These are phyloP conservation scores for Hippophae rhamnoides DNA, from an alignment of 306 rosid species.

Conservation along the genomic window DNA sequence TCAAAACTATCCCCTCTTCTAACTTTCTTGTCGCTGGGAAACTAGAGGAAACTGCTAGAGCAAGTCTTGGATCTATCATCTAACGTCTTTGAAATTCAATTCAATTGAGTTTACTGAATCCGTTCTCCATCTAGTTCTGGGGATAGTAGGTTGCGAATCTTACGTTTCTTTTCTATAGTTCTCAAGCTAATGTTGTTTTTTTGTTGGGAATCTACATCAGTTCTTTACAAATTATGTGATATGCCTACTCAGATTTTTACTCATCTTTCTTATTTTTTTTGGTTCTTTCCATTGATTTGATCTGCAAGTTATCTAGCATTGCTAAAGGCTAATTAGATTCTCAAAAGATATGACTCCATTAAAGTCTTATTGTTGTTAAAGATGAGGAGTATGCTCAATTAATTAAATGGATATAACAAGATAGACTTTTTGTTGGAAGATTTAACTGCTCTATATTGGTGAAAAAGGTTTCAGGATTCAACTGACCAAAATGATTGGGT, in stretches of 20 bases:
- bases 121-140: no score
- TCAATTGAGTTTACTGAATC: no score
- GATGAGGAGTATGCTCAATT: neutral
- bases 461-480: no score
- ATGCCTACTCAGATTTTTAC: neutral
- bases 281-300: neutral
- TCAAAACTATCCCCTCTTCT: neutral
- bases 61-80: conserved; percentile 12
- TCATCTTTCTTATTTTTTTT: neutral
- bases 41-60: conserved; percentile 10
- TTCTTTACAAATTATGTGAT: neutral
- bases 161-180: neutral
- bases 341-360: neutral
- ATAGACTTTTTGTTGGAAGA: no score
- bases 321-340: neutral
- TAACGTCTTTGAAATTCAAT: conserved; percentile 10
- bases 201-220: no score
- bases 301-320: neutral
- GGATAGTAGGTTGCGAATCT: neutral
- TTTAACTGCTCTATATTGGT: no score
- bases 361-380: no score
- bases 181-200: neutral
- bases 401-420: no score
- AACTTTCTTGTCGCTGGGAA: conserved; percentile 16
- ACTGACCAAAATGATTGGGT: no score